Conservation (phyloP, 306 rosid genomes). For the Neltuma alba region DNA sequence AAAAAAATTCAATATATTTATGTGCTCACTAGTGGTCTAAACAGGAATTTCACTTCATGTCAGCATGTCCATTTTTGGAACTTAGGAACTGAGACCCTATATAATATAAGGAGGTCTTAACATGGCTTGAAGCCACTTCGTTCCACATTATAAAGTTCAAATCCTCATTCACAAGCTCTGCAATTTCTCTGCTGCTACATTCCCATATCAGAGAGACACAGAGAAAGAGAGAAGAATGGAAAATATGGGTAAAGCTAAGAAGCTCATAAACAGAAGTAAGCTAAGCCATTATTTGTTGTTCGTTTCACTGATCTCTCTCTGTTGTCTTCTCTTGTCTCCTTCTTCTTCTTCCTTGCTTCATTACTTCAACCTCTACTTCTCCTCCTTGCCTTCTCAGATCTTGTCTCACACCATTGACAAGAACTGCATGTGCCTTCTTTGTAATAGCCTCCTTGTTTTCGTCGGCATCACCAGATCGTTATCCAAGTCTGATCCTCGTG, state of each 20-base stretch:
- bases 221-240: background rate
- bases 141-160: background rate
- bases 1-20: background rate
- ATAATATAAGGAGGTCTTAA: background rate
- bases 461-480: conserved; percentile 58
- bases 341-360: conserved; percentile 47
- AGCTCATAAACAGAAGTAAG: conserved; percentile 40
- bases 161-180: background rate
- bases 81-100: background rate
- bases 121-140: too few relatives aligned
- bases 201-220: background rate
- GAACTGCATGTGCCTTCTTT: conserved; percentile 71
- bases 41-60: background rate
- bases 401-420: conserved; percentile 77
- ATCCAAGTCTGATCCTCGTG: conserved; percentile 26
- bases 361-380: conserved; percentile 52
- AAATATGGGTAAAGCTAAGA: conserved; percentile 43
- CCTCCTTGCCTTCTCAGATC: conserved; percentile 56
- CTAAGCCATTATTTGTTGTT: conserved; percentile 45
- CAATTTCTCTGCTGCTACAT: background rate
- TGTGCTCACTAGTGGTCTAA: background rate
- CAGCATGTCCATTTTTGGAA: background rate
- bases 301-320: conserved; percentile 52
- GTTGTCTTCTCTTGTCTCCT: conserved; percentile 45
- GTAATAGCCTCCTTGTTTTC: conserved; percentile 77